Evolutionary conservation across 2,329 filamentous ascomycete genomes (phyloP).

Genomic region (Talaromyces sp.): DNA sequence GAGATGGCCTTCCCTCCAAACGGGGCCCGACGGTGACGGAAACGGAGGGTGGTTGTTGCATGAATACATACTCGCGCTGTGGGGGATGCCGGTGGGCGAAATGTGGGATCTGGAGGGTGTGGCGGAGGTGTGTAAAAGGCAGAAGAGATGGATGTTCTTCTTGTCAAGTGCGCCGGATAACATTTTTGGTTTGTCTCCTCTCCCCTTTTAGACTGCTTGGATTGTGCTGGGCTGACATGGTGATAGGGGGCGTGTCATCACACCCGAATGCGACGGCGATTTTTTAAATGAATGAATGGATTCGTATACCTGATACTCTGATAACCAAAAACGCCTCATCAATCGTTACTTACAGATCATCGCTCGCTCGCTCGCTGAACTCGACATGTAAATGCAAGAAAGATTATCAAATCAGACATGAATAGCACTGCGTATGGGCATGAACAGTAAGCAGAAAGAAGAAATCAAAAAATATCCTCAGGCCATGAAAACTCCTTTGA

Average conservation of each 20-base stretch:
- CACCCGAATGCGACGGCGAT: slow-evolving; percentile 28
- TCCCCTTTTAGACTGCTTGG: not conserved
- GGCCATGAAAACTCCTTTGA: slow-evolving; percentile 42
- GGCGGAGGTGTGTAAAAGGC: slow-evolving; percentile 33
- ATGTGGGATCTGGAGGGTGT: slow-evolving; percentile 45
- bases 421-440: not conserved
- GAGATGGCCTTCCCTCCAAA: slow-evolving; percentile 52
- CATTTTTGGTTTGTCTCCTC: slow-evolving; percentile 34
- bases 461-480: slow-evolving; percentile 41
- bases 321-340: slow-evolving; percentile 17
- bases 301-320: not conserved
- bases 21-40: not conserved
- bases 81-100: slow-evolving; percentile 46
- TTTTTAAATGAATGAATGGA: slow-evolving; percentile 21
- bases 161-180: slow-evolving; percentile 43
- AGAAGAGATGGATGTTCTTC: slow-evolving; percentile 41
- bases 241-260: slow-evolving; percentile 29
- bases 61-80: slow-evolving; percentile 42
- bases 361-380: slow-evolving; percentile 21
- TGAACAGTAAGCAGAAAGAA: not conserved
- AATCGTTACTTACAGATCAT: slow-evolving; percentile 18
- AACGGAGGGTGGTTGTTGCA: slow-evolving; percentile 32
- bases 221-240: slow-evolving; percentile 7
- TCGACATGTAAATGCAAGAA: slow-evolving; percentile 4
- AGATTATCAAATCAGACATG: not conserved